phyloP scores from a whole-genome alignment of 106 monocot genomes.

The Dendrobium officinale region DNA sequence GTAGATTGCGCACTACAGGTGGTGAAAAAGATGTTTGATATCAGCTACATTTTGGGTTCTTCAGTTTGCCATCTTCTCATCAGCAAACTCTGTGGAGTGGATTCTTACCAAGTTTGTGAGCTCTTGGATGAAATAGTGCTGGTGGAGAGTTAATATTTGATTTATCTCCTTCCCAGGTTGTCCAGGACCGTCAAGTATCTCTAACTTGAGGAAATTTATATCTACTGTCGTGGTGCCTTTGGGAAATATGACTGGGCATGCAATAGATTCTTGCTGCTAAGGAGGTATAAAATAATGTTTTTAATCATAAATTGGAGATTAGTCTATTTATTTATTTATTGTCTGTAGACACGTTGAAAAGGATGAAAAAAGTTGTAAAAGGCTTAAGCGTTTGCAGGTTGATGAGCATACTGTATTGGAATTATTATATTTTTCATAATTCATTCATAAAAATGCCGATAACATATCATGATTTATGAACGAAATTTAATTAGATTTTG shows the following conservation, averaged over 20 bases:
- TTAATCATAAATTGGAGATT: neutral
- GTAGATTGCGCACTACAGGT: slow-evolving; percentile 39
- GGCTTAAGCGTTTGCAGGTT: no score
- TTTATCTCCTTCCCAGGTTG: neutral
- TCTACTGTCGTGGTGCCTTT: neutral
- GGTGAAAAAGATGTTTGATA: slow-evolving; percentile 33
- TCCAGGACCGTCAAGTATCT: no score
- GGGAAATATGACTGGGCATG: neutral
- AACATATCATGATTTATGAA: no score
- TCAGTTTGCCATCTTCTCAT: slow-evolving; percentile 33
- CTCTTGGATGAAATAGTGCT: neutral
- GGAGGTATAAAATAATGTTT: neutral
- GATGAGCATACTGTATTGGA: no score
- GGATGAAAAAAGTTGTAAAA: no score
- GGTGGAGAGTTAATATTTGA: neutral
- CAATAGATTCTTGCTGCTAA: neutral
- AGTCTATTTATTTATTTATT: neutral
- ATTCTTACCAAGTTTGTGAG: neutral
- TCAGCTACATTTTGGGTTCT: slow-evolving; percentile 28
- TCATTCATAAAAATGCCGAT: no score
- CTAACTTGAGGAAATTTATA: neutral
- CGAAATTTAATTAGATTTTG: no score
- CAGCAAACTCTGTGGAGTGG: slow-evolving; percentile 24
- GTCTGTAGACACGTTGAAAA: no score
- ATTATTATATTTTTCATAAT: no score